These are phyloP conservation scores for Diplodia corticola DNA, from an alignment of 2,329 filamentous ascomycete species.

Conservation along the genomic window DNA sequence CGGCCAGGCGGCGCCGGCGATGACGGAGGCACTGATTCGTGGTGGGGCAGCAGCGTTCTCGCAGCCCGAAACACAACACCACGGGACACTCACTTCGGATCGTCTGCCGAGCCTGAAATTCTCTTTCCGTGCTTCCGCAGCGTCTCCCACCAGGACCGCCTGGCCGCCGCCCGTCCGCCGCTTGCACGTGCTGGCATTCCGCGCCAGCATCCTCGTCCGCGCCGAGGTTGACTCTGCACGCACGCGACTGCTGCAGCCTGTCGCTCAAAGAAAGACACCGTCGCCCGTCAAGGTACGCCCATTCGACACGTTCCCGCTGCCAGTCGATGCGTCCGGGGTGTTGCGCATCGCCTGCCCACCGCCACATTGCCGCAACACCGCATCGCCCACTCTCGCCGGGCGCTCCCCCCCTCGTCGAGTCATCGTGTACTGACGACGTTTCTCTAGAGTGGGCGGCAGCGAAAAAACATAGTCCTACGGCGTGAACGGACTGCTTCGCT, in stretches of 20 bases:
- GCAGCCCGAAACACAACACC: constrained; percentile 23
- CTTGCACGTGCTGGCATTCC: background rate
- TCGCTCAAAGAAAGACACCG: background rate
- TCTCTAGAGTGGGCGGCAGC: background rate
- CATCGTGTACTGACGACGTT: background rate
- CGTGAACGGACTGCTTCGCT: background rate
- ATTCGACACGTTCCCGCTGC: background rate
- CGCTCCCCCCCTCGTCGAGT: background rate
- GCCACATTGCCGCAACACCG: background rate
- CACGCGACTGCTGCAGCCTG: constrained; percentile 17
- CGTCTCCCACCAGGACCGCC: background rate
- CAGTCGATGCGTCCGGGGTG: background rate
- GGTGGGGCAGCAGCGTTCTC: constrained; percentile 7
- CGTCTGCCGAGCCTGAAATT: constrained; percentile 7
- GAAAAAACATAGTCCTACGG: background rate
- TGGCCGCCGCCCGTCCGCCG: background rate
- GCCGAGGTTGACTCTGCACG: background rate
- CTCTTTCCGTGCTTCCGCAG: background rate
- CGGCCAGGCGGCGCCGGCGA: constrained; percentile 6
- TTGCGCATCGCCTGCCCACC: background rate
- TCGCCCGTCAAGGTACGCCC: background rate
- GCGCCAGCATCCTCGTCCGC: background rate
- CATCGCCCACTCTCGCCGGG: background rate
- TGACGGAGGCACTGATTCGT: constrained; percentile 5
- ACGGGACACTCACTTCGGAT: constrained; percentile 13